Evolutionary conservation across 148 eudicot genomes (phyloP).

Genomic region (Chenopodium album): DNA sequence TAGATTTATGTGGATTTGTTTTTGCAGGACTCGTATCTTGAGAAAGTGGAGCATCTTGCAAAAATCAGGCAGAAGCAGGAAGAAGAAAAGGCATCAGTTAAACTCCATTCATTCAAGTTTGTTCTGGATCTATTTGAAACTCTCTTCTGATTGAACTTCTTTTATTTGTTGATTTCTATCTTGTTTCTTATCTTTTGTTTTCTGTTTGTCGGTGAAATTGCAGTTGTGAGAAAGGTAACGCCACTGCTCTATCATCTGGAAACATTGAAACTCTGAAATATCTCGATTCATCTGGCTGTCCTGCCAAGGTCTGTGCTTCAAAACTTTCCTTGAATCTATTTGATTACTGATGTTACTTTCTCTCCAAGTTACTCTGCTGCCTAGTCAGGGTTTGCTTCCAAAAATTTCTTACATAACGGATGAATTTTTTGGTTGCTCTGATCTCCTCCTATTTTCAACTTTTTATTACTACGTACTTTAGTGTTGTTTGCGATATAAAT

Average conservation of each 20-base stretch:
- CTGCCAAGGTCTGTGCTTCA: slow-evolving; percentile 44
- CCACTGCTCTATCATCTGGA: slow-evolving; percentile 29
- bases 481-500: neutral
- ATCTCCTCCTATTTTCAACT: neutral
- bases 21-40: slow-evolving; percentile 54
- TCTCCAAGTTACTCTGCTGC: neutral
- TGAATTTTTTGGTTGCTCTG: slow-evolving; percentile 1
- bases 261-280: slow-evolving; percentile 46
- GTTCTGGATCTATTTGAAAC: slow-evolving; percentile 10
- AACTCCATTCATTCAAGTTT: slow-evolving; percentile 75
- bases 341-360: slow-evolving; percentile 4
- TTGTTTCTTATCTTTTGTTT: neutral
- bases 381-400: neutral
- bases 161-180: slow-evolving; percentile 4
- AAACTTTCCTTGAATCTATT: neutral
- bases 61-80: slow-evolving; percentile 72
- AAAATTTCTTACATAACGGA: neutral
- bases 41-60: slow-evolving; percentile 62
- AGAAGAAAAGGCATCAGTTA: slow-evolving; percentile 67
- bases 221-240: slow-evolving; percentile 27
- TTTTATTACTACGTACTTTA: neutral
- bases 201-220: slow-evolving; percentile 27
- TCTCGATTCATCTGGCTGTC: slow-evolving; percentile 42
- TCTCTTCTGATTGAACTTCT: neutral
- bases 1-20: neutral